These are phyloP conservation scores for Reutealis trisperma DNA, from an alignment of 345 rosid genomes.

Conservation along the genomic window DNA sequence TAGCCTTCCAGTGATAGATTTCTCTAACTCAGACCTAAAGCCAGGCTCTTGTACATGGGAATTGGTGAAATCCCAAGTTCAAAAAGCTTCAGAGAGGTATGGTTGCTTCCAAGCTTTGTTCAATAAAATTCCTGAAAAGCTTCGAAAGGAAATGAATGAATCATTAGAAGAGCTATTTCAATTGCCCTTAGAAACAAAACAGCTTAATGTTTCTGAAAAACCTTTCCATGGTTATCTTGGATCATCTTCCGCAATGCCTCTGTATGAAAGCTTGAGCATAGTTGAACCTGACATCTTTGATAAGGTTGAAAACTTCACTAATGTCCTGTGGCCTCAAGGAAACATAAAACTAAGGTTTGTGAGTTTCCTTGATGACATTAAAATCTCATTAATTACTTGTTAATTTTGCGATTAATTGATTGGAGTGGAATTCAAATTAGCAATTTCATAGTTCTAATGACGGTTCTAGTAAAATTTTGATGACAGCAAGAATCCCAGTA, in stretches of 20 bases:
- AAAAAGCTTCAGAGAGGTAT: conserved; percentile 31
- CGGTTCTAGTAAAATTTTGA: no score
- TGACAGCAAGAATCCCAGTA: no score
- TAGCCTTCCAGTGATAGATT: conserved; percentile 39
- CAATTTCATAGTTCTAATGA: no score
- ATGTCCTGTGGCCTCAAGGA: conserved; percentile 42
- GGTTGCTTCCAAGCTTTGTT: conserved; percentile 44
- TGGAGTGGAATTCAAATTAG: no score
- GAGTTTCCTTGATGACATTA: not conserved
- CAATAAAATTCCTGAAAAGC: conserved; percentile 21
- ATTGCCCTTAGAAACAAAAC: conserved; percentile 36
- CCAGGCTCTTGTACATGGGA: conserved; percentile 6
- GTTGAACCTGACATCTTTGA: conserved; percentile 20
- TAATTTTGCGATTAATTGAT: no score
- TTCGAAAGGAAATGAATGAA: conserved; percentile 16
- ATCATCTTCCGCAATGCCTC: conserved; percentile 10
- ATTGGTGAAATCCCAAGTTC: conserved; percentile 18
- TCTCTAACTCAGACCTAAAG: conserved; percentile 13
- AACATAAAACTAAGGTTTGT: conserved; percentile 33
- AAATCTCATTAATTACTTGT: no score
- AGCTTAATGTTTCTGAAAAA: conserved; percentile 28
- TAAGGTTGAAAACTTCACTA: conserved; percentile 18
- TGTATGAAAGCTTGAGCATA: conserved; percentile 39
- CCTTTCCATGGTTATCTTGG: conserved; percentile 45
- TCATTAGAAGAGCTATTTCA: conserved; percentile 31